A percentile compares a stretch with the other conserved stretches of the same genome.
Evolutionary conservation across 225 moss, liverwort and hornwort genomes (phyloP).

Genomic region (Pseudoscleropodium purum): DNA sequence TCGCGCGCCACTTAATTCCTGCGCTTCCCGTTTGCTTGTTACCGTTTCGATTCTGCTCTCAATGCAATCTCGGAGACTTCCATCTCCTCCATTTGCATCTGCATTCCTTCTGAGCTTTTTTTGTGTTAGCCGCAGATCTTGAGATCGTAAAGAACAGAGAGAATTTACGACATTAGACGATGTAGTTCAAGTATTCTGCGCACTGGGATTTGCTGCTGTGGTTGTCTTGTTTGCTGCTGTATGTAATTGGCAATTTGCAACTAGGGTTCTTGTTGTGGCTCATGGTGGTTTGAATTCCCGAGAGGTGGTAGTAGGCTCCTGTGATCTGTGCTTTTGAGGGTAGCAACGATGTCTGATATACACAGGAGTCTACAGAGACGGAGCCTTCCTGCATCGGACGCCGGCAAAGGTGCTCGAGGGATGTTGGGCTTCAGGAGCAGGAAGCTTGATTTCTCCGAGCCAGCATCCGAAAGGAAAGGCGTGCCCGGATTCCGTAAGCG

Average conservation of each 20-base stretch:
- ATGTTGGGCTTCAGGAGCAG: conserved; percentile 56
- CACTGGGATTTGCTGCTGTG: background rate
- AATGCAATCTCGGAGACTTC: background rate
- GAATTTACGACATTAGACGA: background rate
- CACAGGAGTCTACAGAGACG: conserved; percentile 6
- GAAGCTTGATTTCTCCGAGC: conserved; percentile 31
- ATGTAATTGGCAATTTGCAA: background rate
- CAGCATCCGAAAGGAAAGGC: background rate
- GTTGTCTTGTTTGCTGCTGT: background rate
- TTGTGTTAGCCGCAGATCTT: background rate
- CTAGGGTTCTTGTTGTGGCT: background rate
- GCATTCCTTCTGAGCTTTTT: rapidly evolving
- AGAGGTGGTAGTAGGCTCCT: background rate
- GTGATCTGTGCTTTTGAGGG: background rate
- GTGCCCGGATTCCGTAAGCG: conserved; percentile 16
- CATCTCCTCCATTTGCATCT: background rate
- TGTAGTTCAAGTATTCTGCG: background rate
- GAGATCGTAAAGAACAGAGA: background rate
- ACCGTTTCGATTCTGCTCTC: background rate
- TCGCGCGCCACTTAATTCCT: background rate
- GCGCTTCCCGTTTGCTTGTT: background rate
- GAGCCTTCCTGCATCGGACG: background rate
- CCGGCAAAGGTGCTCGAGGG: conserved; percentile 6
- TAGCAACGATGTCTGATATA: conserved; percentile 22
- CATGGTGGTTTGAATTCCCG: background rate